These are phyloP conservation scores for Lachnellula subtilissima DNA, from an alignment of 2,329 filamentous ascomycete genomes.

Conservation along the genomic window DNA sequence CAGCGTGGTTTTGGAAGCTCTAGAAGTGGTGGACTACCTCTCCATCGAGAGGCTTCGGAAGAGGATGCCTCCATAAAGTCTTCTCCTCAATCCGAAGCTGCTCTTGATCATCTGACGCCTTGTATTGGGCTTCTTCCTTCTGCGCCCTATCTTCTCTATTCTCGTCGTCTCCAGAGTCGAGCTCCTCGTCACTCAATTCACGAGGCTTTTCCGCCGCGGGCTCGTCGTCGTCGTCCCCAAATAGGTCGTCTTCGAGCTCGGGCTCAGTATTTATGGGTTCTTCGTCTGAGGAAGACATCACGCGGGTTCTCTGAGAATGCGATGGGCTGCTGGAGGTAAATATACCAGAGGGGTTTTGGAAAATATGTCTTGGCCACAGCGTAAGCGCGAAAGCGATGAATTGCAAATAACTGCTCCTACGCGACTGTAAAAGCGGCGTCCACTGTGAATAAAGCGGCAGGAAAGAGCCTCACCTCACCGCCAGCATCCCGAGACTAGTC, in stretches of 20 bases:
- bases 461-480: not conserved
- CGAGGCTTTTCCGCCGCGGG: slow-evolving; percentile 29
- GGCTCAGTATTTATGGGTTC: slow-evolving; percentile 36
- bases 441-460: not conserved
- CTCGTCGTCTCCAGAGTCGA: slow-evolving; percentile 58
- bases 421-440: not conserved
- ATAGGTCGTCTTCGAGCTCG: slow-evolving; percentile 54
- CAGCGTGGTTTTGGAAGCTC: slow-evolving; percentile 11
- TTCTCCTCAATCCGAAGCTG: slow-evolving; percentile 57
- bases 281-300: slow-evolving; percentile 24
- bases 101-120: slow-evolving; percentile 36
- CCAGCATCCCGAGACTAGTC: too few relatives aligned
- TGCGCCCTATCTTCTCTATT: slow-evolving; percentile 57
- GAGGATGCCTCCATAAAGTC: slow-evolving; percentile 61
- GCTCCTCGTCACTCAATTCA: slow-evolving; percentile 54
- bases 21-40: slow-evolving; percentile 43
- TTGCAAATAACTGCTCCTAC: not conserved
- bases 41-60: slow-evolving; percentile 67
- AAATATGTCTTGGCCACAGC: not conserved
- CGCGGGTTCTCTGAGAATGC: slow-evolving; percentile 1
- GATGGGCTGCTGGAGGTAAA: not conserved
- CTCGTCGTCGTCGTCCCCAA: slow-evolving; percentile 48
- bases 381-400: too few relatives aligned
- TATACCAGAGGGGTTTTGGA: not conserved
- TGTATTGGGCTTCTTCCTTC: slow-evolving; percentile 32